Evolutionary conservation across 1,284 basidiomycete genomes (phyloP).

Genomic region (Ustilago nuda): DNA sequence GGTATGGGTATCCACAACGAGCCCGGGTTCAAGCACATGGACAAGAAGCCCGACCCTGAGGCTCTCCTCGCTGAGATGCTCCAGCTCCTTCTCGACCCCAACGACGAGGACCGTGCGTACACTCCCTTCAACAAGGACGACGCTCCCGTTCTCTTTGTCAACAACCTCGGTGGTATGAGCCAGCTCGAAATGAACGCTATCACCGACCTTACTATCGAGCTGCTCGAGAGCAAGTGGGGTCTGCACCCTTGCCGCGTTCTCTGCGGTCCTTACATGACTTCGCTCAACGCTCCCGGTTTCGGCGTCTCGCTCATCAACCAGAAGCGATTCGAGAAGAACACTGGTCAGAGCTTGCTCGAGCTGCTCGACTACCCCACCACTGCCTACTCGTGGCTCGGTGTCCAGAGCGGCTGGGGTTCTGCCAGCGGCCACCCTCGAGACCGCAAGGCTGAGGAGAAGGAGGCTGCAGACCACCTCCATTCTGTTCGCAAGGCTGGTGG

Average conservation of each 20-base stretch:
- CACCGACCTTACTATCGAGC: conserved; percentile 71
- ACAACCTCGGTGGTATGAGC: conserved; percentile 75
- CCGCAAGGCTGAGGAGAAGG: conserved; percentile 61
- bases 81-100: conserved; percentile 66
- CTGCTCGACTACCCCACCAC: conserved; percentile 72
- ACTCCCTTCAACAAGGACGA: conserved; percentile 71
- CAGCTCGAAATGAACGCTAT: conserved; percentile 74
- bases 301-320: conserved; percentile 71
- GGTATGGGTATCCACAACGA: conserved; percentile 76
- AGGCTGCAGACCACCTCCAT: conserved; percentile 58
- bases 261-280: conserved; percentile 71
- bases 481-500: conserved; percentile 59
- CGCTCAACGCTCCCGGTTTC: conserved; percentile 72
- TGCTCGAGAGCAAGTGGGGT: conserved; percentile 69
- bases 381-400: conserved; percentile 70
- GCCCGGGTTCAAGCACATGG: conserved; percentile 72
- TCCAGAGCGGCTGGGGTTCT: conserved; percentile 61
- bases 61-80: conserved; percentile 64
- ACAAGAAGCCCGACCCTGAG: conserved; percentile 60
- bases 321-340: conserved; percentile 69
- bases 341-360: conserved; percentile 68
- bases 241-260: conserved; percentile 71
- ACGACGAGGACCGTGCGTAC: conserved; percentile 70
- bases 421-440: conserved; percentile 58
- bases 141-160: conserved; percentile 72